phyloP scores from a whole-genome alignment of 208 protist species.

The Leishmania tarentolae region DNA sequence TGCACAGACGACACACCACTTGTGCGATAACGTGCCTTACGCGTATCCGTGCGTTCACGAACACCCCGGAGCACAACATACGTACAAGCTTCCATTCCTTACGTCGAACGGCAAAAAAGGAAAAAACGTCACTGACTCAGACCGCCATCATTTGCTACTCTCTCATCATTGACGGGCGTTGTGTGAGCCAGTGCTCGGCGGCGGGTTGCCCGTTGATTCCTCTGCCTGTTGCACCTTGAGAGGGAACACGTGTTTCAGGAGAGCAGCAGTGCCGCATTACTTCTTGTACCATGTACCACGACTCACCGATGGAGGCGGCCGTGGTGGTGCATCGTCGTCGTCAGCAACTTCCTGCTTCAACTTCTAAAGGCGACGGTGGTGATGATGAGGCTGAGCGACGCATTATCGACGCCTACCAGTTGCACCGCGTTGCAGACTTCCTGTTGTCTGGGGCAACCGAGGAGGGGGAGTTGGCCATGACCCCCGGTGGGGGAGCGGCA shows the following conservation, averaged over 20 bases:
- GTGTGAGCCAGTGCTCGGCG: not conserved
- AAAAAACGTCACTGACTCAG: not conserved
- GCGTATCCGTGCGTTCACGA: not conserved
- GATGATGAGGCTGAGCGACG: constrained; percentile 8
- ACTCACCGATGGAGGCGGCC: constrained; percentile 54
- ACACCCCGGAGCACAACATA: not conserved
- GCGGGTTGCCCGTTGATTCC: not conserved
- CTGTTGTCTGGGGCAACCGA: constrained; percentile 15
- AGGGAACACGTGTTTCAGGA: not conserved
- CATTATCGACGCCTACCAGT: constrained; percentile 30
- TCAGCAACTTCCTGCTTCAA: not conserved
- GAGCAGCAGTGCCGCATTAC: not conserved
- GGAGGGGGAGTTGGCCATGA: not conserved
- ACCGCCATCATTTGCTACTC: not conserved
- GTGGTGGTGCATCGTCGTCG: constrained; percentile 48
- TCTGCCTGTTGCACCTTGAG: not conserved
- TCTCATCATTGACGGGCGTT: not conserved
- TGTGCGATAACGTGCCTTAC: not conserved
- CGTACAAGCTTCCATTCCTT: not conserved
- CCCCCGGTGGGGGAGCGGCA: not conserved
- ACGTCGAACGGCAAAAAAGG: not conserved
- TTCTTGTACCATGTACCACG: constrained; percentile 66
- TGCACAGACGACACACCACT: not conserved
- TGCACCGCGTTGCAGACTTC: constrained; percentile 31
- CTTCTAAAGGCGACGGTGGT: not conserved